Evolutionary conservation across 805 yeast genomes (phyloP), one percentile per base, ranked within the genome.

Genomic region (Komagataella pastoris): DNA sequence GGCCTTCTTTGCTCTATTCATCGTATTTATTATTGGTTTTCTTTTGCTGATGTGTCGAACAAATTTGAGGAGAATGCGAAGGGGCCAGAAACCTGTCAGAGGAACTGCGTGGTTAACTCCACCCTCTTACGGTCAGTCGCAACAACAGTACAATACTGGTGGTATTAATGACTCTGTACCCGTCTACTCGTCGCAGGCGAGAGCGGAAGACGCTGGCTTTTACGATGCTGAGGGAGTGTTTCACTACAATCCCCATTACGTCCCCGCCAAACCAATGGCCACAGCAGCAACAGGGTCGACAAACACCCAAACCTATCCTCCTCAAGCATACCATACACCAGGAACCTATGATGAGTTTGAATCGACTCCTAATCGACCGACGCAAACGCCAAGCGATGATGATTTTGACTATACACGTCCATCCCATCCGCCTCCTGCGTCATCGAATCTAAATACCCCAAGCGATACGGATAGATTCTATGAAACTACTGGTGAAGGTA

Each of bases 81-180:
- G 61, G 21, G 83, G 83, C 77, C 79, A 47, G 67, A 70, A 55
- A 24, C 95, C 96, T 0, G 70, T 87, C 1, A 69, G 77, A 54
- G 91, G 91, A 7, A 85, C 93, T 1, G 77, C 85, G 8, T 85
- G 95, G 95, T 79, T 88, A 70, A 84, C 93, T 0, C 96, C 96
- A 6, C 95, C 95, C 0, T 72, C 82, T 8, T 87, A 87, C 60
- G 62, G 71, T 48, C 88, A 81, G 57, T 77, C 88, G 1, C 85
- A 85, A 58, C 70, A 68, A 50, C 81, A 78, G 53, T 75, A 79
- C 56, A 69, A 74, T 51, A 50, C 40, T 8, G 53, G 57, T 2
- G 49, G 47, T 43, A 57, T 50, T 12, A 73, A 71, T 48, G 75
- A 75, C 0, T 21, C 47, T 7, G 87, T 84, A 1, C 95, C 95